Conservation (phyloP, 2,329 filamentous ascomycete species). For the Scolecobasidium constrictum region DNA sequence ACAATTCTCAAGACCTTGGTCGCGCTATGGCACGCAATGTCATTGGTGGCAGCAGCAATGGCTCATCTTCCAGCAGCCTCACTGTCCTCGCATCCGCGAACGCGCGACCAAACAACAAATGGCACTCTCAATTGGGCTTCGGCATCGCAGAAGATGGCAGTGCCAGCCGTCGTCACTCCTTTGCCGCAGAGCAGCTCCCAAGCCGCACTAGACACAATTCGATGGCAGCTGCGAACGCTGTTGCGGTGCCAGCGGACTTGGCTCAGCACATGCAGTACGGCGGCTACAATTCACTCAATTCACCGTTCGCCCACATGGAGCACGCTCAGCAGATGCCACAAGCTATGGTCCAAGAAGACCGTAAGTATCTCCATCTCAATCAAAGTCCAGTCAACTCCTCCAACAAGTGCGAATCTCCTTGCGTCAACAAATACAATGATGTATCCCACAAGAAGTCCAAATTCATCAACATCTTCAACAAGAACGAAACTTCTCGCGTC, state of each 20-base stretch:
- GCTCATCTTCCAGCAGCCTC: slow-evolving; percentile 5
- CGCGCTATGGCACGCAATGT: slow-evolving; percentile 14
- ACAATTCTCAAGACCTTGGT: slow-evolving; percentile 4
- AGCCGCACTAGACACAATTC: slow-evolving; percentile 8
- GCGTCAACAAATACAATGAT: too few relatives aligned
- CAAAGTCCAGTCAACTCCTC: slow-evolving; percentile 4
- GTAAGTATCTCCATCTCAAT: slow-evolving; percentile 7
- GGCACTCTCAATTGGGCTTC: slow-evolving; percentile 63
- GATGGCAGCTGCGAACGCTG: slow-evolving; percentile 24
- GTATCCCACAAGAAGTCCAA: background rate
- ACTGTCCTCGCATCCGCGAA: background rate
- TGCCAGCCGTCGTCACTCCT: slow-evolving; percentile 70
- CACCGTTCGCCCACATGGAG: background rate
- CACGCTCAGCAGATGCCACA: background rate
- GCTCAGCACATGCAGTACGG: slow-evolving; percentile 2
- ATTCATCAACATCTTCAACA: background rate
- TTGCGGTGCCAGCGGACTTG: background rate
- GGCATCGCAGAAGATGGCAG: slow-evolving; percentile 50
- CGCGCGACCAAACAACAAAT: slow-evolving; percentile 43
- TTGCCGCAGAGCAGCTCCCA: slow-evolving; percentile 35
- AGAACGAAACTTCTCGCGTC: background rate
- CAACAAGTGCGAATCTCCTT: too few relatives aligned
- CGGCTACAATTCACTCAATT: background rate
- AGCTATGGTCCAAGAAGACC: slow-evolving; percentile 4
- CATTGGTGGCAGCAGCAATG: slow-evolving; percentile 8